These are phyloP conservation scores for Penicillium sp. DNA, from an alignment of 2,329 filamentous ascomycete species.

Conservation along the genomic window DNA sequence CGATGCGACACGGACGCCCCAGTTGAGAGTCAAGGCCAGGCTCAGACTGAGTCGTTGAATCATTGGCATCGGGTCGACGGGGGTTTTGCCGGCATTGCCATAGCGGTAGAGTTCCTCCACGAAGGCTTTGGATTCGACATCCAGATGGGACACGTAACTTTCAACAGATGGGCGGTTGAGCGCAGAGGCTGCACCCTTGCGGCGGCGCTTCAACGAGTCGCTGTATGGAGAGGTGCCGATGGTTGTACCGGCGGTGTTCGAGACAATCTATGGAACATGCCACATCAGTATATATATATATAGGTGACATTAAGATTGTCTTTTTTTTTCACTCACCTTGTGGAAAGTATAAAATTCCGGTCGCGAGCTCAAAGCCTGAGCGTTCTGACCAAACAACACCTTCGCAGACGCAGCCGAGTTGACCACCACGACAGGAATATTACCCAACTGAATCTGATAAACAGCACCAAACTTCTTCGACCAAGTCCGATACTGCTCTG, in stretches of 20 bases:
- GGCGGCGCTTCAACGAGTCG: slow-evolving; percentile 67
- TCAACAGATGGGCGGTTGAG: slow-evolving; percentile 69
- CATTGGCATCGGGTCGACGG: slow-evolving; percentile 71
- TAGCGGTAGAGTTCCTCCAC: slow-evolving; percentile 65
- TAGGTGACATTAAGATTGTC: neutral
- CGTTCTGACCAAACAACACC: slow-evolving; percentile 59
- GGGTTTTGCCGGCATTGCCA: slow-evolving; percentile 59
- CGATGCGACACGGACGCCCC: slow-evolving; percentile 66
- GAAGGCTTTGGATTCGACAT: slow-evolving; percentile 68
- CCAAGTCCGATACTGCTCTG: slow-evolving; percentile 64
- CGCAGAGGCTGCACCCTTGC: slow-evolving; percentile 70
- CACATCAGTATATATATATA: neutral
- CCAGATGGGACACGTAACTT: slow-evolving; percentile 67
- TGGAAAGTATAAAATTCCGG: slow-evolving; percentile 67
- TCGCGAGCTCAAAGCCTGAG: slow-evolving; percentile 61
- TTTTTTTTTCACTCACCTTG: slow-evolving; percentile 52
- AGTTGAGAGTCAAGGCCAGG: slow-evolving; percentile 69
- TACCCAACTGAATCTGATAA: slow-evolving; percentile 65
- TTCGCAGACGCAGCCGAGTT: slow-evolving; percentile 61
- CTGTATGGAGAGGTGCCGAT: slow-evolving; percentile 72
- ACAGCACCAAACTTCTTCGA: slow-evolving; percentile 57
- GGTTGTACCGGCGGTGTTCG: slow-evolving; percentile 69
- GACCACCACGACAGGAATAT: slow-evolving; percentile 62
- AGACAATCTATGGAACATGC: slow-evolving; percentile 57
- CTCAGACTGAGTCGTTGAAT: slow-evolving; percentile 69